Evolutionary conservation across 192 early-diverging fungal species (phyloP).

Genomic region (Chytriomyces sp.): DNA sequence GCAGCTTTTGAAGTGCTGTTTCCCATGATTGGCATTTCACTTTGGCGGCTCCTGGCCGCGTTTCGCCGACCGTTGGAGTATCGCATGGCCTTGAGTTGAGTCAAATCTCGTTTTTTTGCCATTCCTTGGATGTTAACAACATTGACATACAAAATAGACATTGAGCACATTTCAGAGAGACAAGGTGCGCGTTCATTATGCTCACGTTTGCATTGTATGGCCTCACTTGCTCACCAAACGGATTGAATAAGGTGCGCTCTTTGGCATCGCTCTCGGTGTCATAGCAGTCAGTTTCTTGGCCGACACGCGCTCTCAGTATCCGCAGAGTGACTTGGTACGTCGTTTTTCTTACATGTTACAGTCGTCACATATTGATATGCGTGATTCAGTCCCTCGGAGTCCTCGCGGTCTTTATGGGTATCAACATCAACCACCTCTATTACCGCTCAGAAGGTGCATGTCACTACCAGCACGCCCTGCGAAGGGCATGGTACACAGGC

Average conservation of each 20-base stretch:
- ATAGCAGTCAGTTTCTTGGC: neutral
- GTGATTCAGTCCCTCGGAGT: neutral
- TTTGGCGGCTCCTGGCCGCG: no score
- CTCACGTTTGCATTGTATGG: no score
- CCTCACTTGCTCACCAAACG: no score
- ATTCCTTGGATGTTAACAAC: no score
- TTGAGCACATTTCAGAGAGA: neutral
- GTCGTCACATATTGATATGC: no score
- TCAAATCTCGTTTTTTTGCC: no score
- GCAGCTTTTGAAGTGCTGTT: neutral
- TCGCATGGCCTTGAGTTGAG: no score
- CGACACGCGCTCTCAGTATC: neutral
- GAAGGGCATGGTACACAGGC: constrained; percentile 9
- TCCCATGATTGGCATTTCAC: neutral
- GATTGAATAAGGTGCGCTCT: no score
- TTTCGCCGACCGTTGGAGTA: no score
- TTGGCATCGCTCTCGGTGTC: neutral
- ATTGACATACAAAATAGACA: no score
- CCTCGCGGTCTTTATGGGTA: constrained; percentile 1
- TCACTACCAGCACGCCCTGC: constrained; percentile 12
- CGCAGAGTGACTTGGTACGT: neutral
- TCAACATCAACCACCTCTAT: constrained; percentile 11
- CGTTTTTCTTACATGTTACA: no score
- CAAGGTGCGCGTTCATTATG: no score
- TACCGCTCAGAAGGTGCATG: neutral